Evolutionary conservation across 2,329 filamentous ascomycete genomes (phyloP).

Genomic region (Aotearoamyces nothofagi): DNA sequence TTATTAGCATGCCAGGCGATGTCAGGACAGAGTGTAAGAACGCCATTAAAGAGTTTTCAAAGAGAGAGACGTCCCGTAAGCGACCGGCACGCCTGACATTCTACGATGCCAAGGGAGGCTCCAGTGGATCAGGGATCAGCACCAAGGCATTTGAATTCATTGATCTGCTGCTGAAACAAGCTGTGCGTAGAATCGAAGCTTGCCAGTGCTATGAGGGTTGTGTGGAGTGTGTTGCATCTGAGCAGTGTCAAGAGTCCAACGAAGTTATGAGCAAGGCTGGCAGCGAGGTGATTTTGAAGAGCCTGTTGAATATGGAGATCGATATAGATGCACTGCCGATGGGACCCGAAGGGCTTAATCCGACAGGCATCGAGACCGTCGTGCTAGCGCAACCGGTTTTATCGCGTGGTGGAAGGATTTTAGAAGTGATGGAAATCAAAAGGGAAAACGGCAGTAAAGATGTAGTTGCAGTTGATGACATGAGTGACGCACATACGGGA

Average conservation of each 20-base stretch:
- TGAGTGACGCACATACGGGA: slow-evolving; percentile 12
- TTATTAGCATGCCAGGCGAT: slow-evolving; percentile 79
- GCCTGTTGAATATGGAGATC: slow-evolving; percentile 59
- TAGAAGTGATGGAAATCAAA: slow-evolving; percentile 11
- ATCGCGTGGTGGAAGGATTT: slow-evolving; percentile 8
- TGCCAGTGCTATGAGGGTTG: slow-evolving; percentile 73
- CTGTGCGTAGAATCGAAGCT: slow-evolving; percentile 57
- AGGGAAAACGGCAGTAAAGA: slow-evolving; percentile 15
- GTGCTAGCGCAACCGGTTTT: slow-evolving; percentile 53
- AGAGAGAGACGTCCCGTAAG: slow-evolving; percentile 54
- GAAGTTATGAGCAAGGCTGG: slow-evolving; percentile 90
- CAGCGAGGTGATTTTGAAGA: slow-evolving; percentile 65
- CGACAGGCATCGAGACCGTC: slow-evolving; percentile 69
- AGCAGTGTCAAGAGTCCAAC: slow-evolving; percentile 73
- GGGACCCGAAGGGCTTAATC: slow-evolving; percentile 59
- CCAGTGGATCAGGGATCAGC: slow-evolving; percentile 70
- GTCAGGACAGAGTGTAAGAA: slow-evolving; percentile 92
- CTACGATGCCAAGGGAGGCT: slow-evolving; percentile 86
- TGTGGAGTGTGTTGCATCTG: slow-evolving; percentile 76
- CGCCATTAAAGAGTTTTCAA: slow-evolving; percentile 73
- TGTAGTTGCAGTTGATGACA: slow-evolving; percentile 12
- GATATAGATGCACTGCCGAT: slow-evolving; percentile 76
- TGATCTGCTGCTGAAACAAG: slow-evolving; percentile 61
- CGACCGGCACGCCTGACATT: slow-evolving; percentile 81
- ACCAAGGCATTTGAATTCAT: slow-evolving; percentile 91